Percentiles rank a stretch among this genome's conserved stretches.
Conservation (phyloP, 1,284 basidiomycete genomes). For the Boletus mariae region DNA sequence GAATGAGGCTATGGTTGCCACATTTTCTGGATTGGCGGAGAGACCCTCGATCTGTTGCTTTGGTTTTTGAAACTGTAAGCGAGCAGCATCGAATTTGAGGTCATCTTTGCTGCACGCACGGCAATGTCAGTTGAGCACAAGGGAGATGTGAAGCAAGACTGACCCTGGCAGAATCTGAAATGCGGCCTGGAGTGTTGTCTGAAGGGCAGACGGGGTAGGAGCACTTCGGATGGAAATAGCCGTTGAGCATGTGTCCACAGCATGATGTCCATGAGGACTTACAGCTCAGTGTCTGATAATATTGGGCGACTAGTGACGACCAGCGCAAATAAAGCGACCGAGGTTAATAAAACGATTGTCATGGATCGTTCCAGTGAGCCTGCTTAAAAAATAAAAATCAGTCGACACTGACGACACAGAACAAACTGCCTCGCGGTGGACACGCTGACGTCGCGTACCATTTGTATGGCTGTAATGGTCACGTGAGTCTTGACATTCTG, state of each 20-base stretch:
- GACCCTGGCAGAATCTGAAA: slow-evolving; percentile 40
- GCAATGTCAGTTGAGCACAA: slow-evolving; percentile 9
- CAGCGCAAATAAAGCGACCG: slow-evolving; percentile 43
- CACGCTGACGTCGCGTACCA: slow-evolving; percentile 27
- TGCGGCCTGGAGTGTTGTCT: slow-evolving; percentile 37
- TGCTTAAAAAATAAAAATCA: background rate
- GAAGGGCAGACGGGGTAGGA: slow-evolving; percentile 26
- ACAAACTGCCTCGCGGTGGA: slow-evolving; percentile 22
- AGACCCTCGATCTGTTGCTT: slow-evolving; percentile 11
- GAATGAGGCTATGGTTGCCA: slow-evolving; percentile 7
- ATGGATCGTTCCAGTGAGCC: slow-evolving; percentile 22
- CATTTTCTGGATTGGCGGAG: slow-evolving; percentile 3
- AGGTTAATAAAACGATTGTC: slow-evolving; percentile 41
- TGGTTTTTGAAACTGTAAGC: slow-evolving; percentile 11
- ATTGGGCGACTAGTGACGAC: slow-evolving; percentile 44
- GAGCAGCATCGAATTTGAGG: slow-evolving; percentile 9
- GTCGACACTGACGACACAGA: slow-evolving; percentile 18
- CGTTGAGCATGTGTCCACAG: slow-evolving; percentile 12
- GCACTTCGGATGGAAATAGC: slow-evolving; percentile 12
- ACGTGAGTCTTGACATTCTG: slow-evolving; percentile 19
- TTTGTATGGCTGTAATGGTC: slow-evolving; percentile 20
- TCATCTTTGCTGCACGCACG: slow-evolving; percentile 17
- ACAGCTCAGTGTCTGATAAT: slow-evolving; percentile 22
- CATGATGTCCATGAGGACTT: slow-evolving; percentile 18
- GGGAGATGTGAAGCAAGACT: slow-evolving; percentile 19